These are phyloP conservation scores for Micractinium sp. DNA, from an alignment of 139 green algal species.

Conservation along the genomic window DNA sequence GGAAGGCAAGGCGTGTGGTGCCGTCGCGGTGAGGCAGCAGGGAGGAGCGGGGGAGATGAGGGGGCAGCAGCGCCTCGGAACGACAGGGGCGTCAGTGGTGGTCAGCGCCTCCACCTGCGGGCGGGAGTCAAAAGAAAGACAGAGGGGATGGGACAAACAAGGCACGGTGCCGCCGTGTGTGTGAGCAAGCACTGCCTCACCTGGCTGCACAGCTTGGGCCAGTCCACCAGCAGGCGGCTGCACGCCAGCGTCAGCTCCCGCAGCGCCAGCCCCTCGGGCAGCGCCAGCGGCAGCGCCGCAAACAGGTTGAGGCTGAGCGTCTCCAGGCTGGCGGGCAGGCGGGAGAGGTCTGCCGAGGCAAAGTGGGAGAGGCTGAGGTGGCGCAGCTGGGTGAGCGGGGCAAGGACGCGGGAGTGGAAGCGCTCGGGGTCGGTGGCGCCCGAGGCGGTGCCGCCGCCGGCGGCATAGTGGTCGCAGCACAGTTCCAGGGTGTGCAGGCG, in stretches of 20 bases:
- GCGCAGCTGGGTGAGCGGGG: constrained; percentile 2
- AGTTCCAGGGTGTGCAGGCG: constrained; percentile 2
- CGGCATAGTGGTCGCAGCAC: neutral
- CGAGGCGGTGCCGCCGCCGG: too few relatives aligned
- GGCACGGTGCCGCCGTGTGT: neutral
- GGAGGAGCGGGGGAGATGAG: too few relatives aligned
- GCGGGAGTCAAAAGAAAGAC: too few relatives aligned
- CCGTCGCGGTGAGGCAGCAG: too few relatives aligned
- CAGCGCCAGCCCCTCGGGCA: neutral
- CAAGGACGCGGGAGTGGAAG: constrained; percentile 20
- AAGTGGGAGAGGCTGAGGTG: constrained; percentile 21
- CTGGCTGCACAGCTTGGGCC: constrained; percentile 19
- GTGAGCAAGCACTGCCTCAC: too few relatives aligned
- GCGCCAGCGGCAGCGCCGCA: neutral
- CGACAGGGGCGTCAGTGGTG: neutral
- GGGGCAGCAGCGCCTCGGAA: constrained; percentile 25
- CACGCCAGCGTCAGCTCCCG: neutral
- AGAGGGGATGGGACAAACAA: neutral
- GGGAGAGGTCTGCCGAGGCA: constrained; percentile 13
- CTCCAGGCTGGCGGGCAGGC: constrained; percentile 9
- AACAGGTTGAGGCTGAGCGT: neutral
- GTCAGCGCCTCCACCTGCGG: neutral
- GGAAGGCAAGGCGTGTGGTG: too few relatives aligned
- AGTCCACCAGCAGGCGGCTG: constrained; percentile 15
- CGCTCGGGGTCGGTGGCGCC: neutral